phyloP scores from a whole-genome alignment of 2,329 filamentous ascomycete species.

The Achaetomium macrosporum region DNA sequence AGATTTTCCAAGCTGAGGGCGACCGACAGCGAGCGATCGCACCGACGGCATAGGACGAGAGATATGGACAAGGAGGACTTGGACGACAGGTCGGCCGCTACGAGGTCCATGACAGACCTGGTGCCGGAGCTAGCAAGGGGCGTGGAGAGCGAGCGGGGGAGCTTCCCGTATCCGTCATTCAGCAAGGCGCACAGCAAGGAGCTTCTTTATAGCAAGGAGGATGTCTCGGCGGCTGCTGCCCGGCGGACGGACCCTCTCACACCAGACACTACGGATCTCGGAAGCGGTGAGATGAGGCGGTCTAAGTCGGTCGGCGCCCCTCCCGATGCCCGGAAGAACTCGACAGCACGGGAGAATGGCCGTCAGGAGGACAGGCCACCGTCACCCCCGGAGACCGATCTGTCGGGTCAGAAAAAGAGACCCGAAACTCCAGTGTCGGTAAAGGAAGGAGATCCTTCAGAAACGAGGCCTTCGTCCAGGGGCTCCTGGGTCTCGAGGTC shows the following conservation, averaged over 20 bases:
- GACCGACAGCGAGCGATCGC: slow-evolving; percentile 37
- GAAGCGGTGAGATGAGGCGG: slow-evolving; percentile 41
- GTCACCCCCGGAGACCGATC: slow-evolving; percentile 58
- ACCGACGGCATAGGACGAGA: slow-evolving; percentile 30
- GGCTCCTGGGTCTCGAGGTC: slow-evolving; percentile 32
- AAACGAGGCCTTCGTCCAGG: slow-evolving; percentile 33
- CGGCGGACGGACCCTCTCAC: slow-evolving; percentile 52
- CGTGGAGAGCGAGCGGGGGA: slow-evolving; percentile 40
- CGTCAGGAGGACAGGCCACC: slow-evolving; percentile 48
- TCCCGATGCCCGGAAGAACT: slow-evolving; percentile 29
- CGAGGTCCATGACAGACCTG: slow-evolving; percentile 42
- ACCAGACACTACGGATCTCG: slow-evolving; percentile 66
- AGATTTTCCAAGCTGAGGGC: slow-evolving; percentile 37
- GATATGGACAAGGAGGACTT: slow-evolving; percentile 31
- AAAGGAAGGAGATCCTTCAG: slow-evolving; percentile 29
- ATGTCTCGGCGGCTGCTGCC: slow-evolving; percentile 34
- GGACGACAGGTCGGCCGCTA: slow-evolving; percentile 18
- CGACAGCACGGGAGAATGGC: slow-evolving; percentile 38
- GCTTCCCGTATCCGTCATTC: slow-evolving; percentile 71
- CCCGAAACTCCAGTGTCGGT: slow-evolving; percentile 27
- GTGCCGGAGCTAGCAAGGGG: slow-evolving; percentile 41
- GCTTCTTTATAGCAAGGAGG: slow-evolving; percentile 60
- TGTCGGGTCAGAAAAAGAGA: slow-evolving; percentile 43
- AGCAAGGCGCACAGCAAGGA: slow-evolving; percentile 93
- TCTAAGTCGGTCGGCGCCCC: slow-evolving; percentile 44